Conservation (phyloP, 768 basidiomycete genomes). For the Boletus speciosus region DNA sequence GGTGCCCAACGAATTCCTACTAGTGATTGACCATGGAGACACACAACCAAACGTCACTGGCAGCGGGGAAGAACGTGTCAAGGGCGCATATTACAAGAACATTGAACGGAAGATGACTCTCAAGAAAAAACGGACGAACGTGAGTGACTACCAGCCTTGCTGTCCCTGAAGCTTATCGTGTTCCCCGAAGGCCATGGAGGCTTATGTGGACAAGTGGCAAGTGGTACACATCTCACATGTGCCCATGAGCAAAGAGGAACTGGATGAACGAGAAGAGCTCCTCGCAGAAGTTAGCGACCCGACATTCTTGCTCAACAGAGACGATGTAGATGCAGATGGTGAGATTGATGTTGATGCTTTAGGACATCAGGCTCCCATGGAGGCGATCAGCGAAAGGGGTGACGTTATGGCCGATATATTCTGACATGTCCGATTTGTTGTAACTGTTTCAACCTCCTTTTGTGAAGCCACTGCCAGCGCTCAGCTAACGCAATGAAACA, state of each 20-base stretch:
- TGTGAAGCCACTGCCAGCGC: neutral
- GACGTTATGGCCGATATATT: slow-evolving; percentile 35
- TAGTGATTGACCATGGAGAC: slow-evolving; percentile 67
- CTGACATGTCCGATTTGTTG: slow-evolving; percentile 10
- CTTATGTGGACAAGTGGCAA: slow-evolving; percentile 80
- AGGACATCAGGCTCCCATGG: slow-evolving; percentile 49
- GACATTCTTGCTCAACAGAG: slow-evolving; percentile 44
- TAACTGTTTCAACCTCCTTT: neutral
- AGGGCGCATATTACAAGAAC: slow-evolving; percentile 85
- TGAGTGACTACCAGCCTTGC: slow-evolving; percentile 35
- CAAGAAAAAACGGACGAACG: slow-evolving; percentile 81
- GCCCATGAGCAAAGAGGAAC: slow-evolving; percentile 69
- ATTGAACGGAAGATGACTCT: slow-evolving; percentile 86
- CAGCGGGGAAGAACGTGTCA: slow-evolving; percentile 39
- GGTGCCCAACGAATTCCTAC: slow-evolving; percentile 77
- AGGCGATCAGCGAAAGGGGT: slow-evolving; percentile 44
- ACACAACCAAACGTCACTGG: slow-evolving; percentile 34
- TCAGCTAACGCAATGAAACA: neutral
- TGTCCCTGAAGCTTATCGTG: neutral
- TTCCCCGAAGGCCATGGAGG: slow-evolving; percentile 54
- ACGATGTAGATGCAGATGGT: slow-evolving; percentile 59
- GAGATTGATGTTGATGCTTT: slow-evolving; percentile 54
- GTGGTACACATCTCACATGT: slow-evolving; percentile 70
- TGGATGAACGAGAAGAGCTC: slow-evolving; percentile 74
- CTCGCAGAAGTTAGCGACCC: slow-evolving; percentile 77